Conservation (phyloP, 345 rosid genomes). For the Eucalyptus sp. region DNA sequence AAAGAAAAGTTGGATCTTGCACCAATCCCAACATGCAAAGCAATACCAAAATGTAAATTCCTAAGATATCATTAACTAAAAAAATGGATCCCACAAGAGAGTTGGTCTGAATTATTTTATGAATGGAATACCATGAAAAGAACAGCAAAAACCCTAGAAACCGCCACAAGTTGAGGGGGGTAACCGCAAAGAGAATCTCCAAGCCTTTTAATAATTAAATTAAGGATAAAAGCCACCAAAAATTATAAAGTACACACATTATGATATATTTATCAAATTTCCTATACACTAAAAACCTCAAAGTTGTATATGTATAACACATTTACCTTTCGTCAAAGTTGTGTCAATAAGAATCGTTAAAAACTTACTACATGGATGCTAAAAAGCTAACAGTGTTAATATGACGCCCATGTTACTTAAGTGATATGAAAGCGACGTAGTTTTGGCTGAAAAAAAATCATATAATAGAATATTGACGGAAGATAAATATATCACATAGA, state of each 20-base stretch:
- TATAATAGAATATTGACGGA: too few species aligned
- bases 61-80: background rate
- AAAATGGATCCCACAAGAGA: background rate
- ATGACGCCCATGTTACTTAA: background rate
- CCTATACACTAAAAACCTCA: too few species aligned
- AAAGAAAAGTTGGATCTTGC: background rate
- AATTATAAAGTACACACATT: too few species aligned
- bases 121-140: background rate
- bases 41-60: background rate
- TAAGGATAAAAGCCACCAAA: background rate
- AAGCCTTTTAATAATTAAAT: background rate
- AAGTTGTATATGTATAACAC: background rate
- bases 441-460: background rate
- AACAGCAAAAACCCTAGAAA: background rate
- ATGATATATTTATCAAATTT: background rate
- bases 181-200: background rate
- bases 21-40: background rate
- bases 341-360: background rate
- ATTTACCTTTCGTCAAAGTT: background rate
- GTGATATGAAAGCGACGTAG: rapidly evolving
- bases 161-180: background rate
- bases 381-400: too few species aligned
- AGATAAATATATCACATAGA: background rate
- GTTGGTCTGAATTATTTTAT: background rate
- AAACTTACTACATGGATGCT: background rate